Conservation (phyloP, 805 yeast genomes). For the Lachancea fermentati region DNA sequence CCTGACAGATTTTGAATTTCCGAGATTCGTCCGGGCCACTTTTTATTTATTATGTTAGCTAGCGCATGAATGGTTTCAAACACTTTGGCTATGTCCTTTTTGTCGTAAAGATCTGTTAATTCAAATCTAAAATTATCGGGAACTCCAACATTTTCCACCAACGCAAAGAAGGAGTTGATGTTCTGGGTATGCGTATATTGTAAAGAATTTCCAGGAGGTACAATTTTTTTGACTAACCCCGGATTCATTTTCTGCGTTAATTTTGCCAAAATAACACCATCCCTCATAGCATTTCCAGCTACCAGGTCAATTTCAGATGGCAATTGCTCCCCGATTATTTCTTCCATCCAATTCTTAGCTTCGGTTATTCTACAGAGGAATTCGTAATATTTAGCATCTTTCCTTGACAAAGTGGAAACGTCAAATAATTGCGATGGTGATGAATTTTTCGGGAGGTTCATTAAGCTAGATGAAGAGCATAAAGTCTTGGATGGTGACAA, state of each 20-base stretch:
- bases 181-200: slow-evolving; percentile 92
- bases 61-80: slow-evolving; percentile 90
- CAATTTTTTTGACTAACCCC: slow-evolving; percentile 46
- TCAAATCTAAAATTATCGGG: slow-evolving; percentile 90
- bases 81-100: slow-evolving; percentile 87
- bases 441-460: background rate
- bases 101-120: slow-evolving; percentile 86
- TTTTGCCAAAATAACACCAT: slow-evolving; percentile 83
- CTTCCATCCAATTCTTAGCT: slow-evolving; percentile 76
- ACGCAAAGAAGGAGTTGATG: slow-evolving; percentile 72
- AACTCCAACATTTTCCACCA: slow-evolving; percentile 62
- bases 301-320: slow-evolving; percentile 51
- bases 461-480: background rate
- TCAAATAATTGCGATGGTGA: slow-evolving; percentile 1
- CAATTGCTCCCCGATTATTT: slow-evolving; percentile 50
- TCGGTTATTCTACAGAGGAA: slow-evolving; percentile 76
- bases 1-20: slow-evolving; percentile 59
- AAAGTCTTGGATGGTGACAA: background rate
- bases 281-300: slow-evolving; percentile 56
- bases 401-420: slow-evolving; percentile 2
- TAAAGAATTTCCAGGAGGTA: slow-evolving; percentile 53
- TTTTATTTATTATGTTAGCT: slow-evolving; percentile 59
- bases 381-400: slow-evolving; percentile 53
- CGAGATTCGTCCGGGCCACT: slow-evolving; percentile 51
- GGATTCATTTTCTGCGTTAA: slow-evolving; percentile 71